Base-by-base conservation (phyloP, 225 moss, liverwort and hornwort species). In the Polytrichum commune region DNA sequence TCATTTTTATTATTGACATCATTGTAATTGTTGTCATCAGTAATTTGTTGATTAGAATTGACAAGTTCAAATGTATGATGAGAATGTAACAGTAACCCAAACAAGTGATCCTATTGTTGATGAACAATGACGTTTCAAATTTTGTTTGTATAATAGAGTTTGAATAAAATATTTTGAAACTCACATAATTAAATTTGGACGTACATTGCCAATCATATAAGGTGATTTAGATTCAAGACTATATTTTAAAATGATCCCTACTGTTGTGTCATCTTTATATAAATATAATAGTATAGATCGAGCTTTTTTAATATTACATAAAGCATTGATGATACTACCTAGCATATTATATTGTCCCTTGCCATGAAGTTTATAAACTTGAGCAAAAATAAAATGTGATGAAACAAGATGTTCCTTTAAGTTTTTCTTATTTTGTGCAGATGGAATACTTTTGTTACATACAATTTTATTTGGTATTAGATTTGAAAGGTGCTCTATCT, bases 361-460 rank as follows among this genome's bases (percentile, higher is more conserved):
- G 7, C 68, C 68, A 27, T 69, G 53, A 25, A 69, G 19, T 69
- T 69, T 13, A 7, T 69, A 69, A 4, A 69, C 56, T 55, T 69
- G 54, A 19, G 68, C 55, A 55, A 56, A 69, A 16, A 55, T 9
- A 2, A 69, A 2, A 25, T 19, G 26, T 5, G 55, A 28, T 26
- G 62, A 24, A 62, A 62, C 0, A 62, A 62, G 62, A 55, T 1
- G 19, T 55, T 55, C 55, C 20, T 55, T 19, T 5, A 55, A 55
- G 4, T 55, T 2, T 13, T 6, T 55, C n/a, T 7, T 19, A 55
- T 18, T 0, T 55, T 1, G 1, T 55, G 2, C 4, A 18, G 6
- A 55, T 4, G 55, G 8, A 55, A 56, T 56, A 4, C 1, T 56
- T 18, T 19, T 18, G 5, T 56, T 56, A 1, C 7, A 0, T 6